Evolutionary conservation across 441 rosid species (phyloP), one percentile per base, ranked within the genome.

Genomic region (Erodium chrysanthum): DNA sequence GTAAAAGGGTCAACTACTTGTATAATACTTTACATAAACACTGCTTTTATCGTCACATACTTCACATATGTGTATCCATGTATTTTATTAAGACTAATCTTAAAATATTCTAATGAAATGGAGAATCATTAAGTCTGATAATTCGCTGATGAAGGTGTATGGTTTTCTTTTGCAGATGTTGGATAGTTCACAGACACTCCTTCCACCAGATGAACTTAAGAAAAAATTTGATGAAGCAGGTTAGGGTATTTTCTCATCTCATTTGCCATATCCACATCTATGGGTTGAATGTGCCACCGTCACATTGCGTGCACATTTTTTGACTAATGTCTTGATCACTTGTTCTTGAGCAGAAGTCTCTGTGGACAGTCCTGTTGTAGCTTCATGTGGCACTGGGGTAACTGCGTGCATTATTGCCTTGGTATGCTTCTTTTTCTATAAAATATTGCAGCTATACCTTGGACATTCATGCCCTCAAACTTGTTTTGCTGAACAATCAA

Each of bases 351-450:
- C 64, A 59, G 64, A 23, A 22, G 23, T 59, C 31, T 22, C 64
- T 11, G 22, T 59, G 64, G 64, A 59, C 14, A 21, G 64, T 59
- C 64, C 64, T 23, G 64, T 59, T 59, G 64, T 59, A 59, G 33
- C 64, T 59, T 59, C 64, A 12, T 59, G 31, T 14, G 64, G 64
- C 33, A 59, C 64, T 12, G 64, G 64, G 0, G 64, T 59, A 21
- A 59, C 64, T 23, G 64, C 64, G 6, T 59, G 64, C 64, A 23
- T 23, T 59, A 33, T 59, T 59, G 64, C 64, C 5, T 59, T 59
- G 64, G 64, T 59, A 59, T 14, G 12, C 29, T 14, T 6, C 10
- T 59, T 59, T 52, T 18, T 18, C 33, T 29, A 3, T 4, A 29
- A 6, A 29, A 29, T 29, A 29, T 29, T 29, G 33, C 33, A 1